Percentiles rank a stretch among this genome's conserved stretches.
phyloP scores from a whole-genome alignment of 2,329 filamentous ascomycete species.

The Monosporascus sp. region DNA sequence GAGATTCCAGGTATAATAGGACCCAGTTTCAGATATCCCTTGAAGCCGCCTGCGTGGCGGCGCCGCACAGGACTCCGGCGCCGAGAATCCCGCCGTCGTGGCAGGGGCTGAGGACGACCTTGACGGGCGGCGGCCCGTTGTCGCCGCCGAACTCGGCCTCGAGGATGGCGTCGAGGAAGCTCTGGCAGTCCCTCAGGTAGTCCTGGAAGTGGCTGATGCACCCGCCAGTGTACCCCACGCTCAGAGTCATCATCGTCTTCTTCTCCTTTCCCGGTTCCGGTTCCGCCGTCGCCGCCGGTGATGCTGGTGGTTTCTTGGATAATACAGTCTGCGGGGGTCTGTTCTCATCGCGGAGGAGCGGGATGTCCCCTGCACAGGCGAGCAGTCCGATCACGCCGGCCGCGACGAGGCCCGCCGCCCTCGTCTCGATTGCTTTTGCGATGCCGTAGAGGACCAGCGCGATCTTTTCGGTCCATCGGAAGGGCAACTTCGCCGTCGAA shows the following conservation, averaged over 20 bases:
- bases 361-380: slow-evolving; percentile 63
- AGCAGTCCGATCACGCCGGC: slow-evolving; percentile 68
- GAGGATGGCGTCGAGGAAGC: slow-evolving; percentile 56
- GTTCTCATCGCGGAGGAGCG: slow-evolving; percentile 17
- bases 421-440: slow-evolving; percentile 63
- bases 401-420: slow-evolving; percentile 70
- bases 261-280: slow-evolving; percentile 1
- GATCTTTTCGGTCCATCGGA: slow-evolving; percentile 57
- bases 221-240: slow-evolving; percentile 74
- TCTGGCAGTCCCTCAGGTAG: slow-evolving; percentile 65
- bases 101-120: slow-evolving; percentile 48
- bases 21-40: slow-evolving; percentile 12
- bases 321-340: too few relatives aligned
- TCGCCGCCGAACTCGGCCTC: slow-evolving; percentile 30
- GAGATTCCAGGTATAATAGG: too few relatives aligned
- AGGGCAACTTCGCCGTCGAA: slow-evolving; percentile 38
- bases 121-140: slow-evolving; percentile 26
- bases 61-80: slow-evolving; percentile 54
- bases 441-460: slow-evolving; percentile 60
- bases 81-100: slow-evolving; percentile 59
- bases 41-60: slow-evolving; percentile 33
- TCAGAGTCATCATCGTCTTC: slow-evolving; percentile 46
- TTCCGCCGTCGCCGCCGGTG: not conserved
- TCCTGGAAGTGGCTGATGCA: slow-evolving; percentile 77
- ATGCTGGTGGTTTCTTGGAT: too few relatives aligned